These are phyloP conservation scores for Calamus simplicifolius DNA, from an alignment of 176 grass and related monocot genomes.

Conservation along the genomic window DNA sequence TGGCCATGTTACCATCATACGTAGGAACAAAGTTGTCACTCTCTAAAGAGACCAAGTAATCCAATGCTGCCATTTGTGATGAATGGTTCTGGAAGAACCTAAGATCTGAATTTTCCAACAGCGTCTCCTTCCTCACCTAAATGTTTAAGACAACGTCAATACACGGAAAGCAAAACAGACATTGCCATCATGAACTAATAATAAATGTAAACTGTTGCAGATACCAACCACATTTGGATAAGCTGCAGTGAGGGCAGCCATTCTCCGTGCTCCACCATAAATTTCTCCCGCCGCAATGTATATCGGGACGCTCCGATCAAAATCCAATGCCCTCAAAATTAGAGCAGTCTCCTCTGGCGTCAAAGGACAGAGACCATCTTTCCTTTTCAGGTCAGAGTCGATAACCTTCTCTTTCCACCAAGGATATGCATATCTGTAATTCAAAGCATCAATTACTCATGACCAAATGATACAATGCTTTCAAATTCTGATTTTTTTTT, in stretches of 20 bases:
- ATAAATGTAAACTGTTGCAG: constrained; percentile 2
- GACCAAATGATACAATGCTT: background rate
- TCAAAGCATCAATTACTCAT: constrained; percentile 7
- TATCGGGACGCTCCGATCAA: constrained; percentile 60
- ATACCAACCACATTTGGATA: constrained; percentile 81
- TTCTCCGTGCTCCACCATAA: constrained; percentile 82
- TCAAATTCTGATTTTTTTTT: background rate
- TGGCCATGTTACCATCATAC: constrained; percentile 93
- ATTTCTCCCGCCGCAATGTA: constrained; percentile 96
- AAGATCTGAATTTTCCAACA: constrained; percentile 48
- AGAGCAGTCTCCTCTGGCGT: constrained; percentile 89
- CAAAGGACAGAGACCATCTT: constrained; percentile 77
- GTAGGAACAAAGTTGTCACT: constrained; percentile 88
- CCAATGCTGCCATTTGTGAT: constrained; percentile 94
- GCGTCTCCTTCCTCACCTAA: constrained; percentile 83
- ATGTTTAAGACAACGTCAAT: constrained; percentile 4
- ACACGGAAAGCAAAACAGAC: constrained; percentile 7
- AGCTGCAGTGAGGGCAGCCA: constrained; percentile 53
- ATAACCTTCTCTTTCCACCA: constrained; percentile 99
- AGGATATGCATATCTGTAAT: constrained; percentile 81
- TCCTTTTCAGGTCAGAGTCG: constrained; percentile 61
- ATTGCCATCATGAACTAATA: background rate
- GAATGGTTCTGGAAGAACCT: constrained; percentile 87
- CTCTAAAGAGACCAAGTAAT: constrained; percentile 91
- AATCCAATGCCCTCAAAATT: constrained; percentile 59